Percentiles rank a stretch among this genome's conserved stretches.
Evolutionary conservation across 164 flowering plant species (phyloP).

Genomic region (Macadamia tetraphylla): DNA sequence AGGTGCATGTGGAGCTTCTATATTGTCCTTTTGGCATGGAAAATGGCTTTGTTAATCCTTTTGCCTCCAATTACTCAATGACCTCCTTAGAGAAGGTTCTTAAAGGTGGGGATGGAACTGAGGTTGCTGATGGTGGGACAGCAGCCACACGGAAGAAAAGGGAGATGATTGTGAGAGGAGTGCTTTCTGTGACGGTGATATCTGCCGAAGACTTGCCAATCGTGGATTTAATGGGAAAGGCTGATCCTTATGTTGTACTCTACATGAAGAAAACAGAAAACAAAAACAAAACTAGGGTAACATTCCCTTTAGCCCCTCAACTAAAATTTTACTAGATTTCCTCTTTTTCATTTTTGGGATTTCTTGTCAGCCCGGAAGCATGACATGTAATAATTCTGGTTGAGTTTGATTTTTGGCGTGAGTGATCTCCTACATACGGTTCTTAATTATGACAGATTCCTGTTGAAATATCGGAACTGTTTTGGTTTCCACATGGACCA

Average conservation of each 20-base stretch:
- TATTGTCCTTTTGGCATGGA: constrained; percentile 73
- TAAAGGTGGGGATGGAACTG: constrained; percentile 61
- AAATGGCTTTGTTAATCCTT: constrained; percentile 66
- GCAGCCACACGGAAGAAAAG: constrained; percentile 35
- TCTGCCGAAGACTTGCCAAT: constrained; percentile 90
- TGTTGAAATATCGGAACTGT: too few species aligned
- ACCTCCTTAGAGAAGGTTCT: constrained; percentile 88
- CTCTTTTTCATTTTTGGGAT: neutral
- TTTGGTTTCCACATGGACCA: too few species aligned
- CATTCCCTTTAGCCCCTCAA: neutral
- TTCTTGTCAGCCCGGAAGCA: neutral
- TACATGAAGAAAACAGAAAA: constrained; percentile 71
- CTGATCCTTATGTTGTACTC: constrained; percentile 85
- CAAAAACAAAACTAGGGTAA: constrained; percentile 82
- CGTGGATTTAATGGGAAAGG: constrained; percentile 80
- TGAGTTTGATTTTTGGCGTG: neutral
- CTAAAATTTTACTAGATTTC: neutral
- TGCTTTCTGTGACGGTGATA: constrained; percentile 78
- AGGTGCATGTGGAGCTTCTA: constrained; percentile 96
- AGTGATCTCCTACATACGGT: too few species aligned
- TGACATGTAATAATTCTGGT: neutral
- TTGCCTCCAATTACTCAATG: constrained; percentile 54
- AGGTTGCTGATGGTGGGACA: constrained; percentile 34
- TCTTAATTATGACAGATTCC: too few species aligned
- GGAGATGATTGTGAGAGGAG: constrained; percentile 89